Conservation (phyloP, 1,139 yeast genomes). For the Hemisphaericaspora xylofermentans region DNA sequence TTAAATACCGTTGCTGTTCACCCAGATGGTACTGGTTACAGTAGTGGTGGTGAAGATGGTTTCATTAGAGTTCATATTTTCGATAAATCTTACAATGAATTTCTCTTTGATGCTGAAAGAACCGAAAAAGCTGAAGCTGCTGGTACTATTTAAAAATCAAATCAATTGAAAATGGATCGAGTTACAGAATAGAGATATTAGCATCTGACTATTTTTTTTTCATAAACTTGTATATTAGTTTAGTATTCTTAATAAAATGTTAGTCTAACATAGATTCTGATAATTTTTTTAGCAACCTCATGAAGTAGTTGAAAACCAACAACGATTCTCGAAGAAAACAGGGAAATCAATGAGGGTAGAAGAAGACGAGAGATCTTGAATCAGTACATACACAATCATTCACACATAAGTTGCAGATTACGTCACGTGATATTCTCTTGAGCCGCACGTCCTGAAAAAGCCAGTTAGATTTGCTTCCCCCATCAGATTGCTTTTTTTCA, state of each 20-base stretch:
- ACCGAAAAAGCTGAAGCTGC: constrained; percentile 56
- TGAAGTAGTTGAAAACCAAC: background rate
- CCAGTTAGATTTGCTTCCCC: too few relatives aligned
- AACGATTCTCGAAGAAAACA: too few relatives aligned
- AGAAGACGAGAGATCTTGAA: too few relatives aligned
- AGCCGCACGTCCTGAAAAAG: too few relatives aligned
- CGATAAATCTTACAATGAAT: constrained; percentile 89
- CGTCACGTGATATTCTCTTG: too few relatives aligned
- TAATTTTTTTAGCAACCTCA: too few relatives aligned
- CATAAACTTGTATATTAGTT: constrained; percentile 4
- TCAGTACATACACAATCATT: too few relatives aligned
- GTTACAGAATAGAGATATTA: background rate
- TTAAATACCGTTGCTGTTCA: constrained; percentile 90
- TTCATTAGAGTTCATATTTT: constrained; percentile 90
- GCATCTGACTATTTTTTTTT: background rate
- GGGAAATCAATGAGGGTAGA: too few relatives aligned
- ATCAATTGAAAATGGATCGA: background rate
- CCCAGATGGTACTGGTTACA: constrained; percentile 91
- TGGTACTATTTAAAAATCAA: constrained; percentile 16
- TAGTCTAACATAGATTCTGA: background rate
- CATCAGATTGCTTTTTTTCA: too few relatives aligned
- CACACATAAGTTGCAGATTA: too few relatives aligned
- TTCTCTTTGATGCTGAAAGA: constrained; percentile 88
- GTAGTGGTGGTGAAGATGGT: constrained; percentile 99
- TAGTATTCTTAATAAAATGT: background rate